Conservation (phyloP, 805 yeast species). For the Peterozyma toletana region DNA sequence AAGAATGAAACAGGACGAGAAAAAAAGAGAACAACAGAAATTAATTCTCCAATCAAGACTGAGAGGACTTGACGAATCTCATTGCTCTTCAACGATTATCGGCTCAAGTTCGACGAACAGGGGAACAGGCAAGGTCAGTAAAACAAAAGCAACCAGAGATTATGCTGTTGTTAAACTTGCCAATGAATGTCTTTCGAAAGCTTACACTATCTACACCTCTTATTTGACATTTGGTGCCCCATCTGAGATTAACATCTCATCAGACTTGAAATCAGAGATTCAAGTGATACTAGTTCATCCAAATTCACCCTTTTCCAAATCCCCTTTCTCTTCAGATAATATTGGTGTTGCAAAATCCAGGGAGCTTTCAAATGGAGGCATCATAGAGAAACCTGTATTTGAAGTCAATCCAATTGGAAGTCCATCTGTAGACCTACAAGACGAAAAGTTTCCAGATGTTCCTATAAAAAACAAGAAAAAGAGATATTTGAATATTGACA, state of each 20-base stretch:
- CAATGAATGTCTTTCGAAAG: constrained; percentile 50
- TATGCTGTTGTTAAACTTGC: constrained; percentile 34
- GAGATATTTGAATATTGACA: neutral
- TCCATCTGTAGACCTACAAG: too few relatives aligned
- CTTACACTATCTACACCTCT: constrained; percentile 58
- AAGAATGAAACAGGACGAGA: constrained; percentile 16
- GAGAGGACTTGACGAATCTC: neutral
- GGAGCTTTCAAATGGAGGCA: neutral
- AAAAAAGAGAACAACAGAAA: constrained; percentile 11
- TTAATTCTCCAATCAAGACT: neutral
- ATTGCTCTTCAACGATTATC: constrained; percentile 9
- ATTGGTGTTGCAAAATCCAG: neutral
- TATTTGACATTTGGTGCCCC: constrained; percentile 64
- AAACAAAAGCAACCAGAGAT: constrained; percentile 23
- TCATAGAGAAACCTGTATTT: neutral
- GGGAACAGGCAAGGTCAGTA: constrained; percentile 6
- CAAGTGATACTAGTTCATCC: constrained; percentile 31
- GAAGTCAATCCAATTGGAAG: neutral
- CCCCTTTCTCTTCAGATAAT: constrained; percentile 5
- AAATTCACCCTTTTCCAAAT: constrained; percentile 21
- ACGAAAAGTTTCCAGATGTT: too few relatives aligned
- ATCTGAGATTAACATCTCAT: constrained; percentile 63
- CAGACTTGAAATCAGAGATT: constrained; percentile 36
- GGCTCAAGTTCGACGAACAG: constrained; percentile 6
- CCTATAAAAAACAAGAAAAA: too few relatives aligned